Conservation (phyloP, 2,329 filamentous ascomycete species). For the Triangularia setosa region DNA sequence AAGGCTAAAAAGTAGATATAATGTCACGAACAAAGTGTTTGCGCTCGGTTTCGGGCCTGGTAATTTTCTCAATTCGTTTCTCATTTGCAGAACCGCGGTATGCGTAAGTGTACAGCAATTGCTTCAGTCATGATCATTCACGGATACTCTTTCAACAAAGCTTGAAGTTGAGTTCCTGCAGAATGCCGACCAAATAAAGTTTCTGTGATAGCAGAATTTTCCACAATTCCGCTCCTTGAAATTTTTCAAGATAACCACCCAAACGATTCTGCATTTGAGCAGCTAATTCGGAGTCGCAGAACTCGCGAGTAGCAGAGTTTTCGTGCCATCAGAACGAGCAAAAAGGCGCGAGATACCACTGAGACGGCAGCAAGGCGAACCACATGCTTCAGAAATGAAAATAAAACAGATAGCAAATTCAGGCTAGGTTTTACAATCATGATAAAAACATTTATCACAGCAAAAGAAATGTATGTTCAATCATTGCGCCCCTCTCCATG, state of each 20-base stretch:
- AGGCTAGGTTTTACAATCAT: no score
- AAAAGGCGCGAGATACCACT: not conserved
- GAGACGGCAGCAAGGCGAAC: not conserved
- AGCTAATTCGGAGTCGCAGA: not conserved
- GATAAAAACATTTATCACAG: no score
- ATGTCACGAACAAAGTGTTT: slow-evolving; percentile 9
- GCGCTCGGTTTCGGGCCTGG: not conserved
- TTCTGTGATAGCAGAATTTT: not conserved
- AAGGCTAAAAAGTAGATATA: slow-evolving; percentile 18
- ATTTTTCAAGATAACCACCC: not conserved
- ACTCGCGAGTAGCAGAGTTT: not conserved
- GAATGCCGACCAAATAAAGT: not conserved
- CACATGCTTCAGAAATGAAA: no score
- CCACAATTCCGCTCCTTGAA: not conserved
- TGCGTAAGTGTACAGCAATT: not conserved
- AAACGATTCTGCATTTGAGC: not conserved
- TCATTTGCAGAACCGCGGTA: not conserved
- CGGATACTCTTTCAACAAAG: not conserved
- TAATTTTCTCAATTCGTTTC: not conserved
- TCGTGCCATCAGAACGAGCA: not conserved
- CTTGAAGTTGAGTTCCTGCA: not conserved
- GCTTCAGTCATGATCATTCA: not conserved
- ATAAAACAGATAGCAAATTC: no score
- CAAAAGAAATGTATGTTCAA: slow-evolving; percentile 42
- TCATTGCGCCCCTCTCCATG: slow-evolving; percentile 48